These are phyloP conservation scores for Amylostereum areolatum DNA, from an alignment of 1,284 basidiomycete species.

Conservation along the genomic window DNA sequence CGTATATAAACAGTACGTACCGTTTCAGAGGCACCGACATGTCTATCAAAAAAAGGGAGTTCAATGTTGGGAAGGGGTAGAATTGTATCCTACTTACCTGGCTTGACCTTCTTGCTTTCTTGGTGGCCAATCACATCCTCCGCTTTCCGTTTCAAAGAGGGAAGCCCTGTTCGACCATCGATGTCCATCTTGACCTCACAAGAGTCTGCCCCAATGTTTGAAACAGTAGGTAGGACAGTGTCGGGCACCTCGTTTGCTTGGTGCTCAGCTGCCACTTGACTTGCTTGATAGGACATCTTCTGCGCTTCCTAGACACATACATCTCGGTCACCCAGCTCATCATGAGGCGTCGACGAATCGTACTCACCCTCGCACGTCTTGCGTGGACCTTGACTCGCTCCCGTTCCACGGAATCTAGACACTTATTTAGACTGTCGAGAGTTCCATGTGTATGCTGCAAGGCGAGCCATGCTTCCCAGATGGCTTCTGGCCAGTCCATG, in stretches of 20 bases:
- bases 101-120: conserved; percentile 51
- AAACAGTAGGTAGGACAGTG: conserved; percentile 18
- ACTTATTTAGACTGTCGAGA: conserved; percentile 62
- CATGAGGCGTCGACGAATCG: not conserved
- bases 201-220: conserved; percentile 1
- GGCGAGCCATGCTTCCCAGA: conserved; percentile 82
- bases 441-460: conserved; percentile 86
- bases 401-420: conserved; percentile 62
- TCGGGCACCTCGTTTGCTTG: conserved; percentile 31
- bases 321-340: not conserved
- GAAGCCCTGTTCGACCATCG: conserved; percentile 29
- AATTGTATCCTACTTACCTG: conserved; percentile 36
- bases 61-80: no score
- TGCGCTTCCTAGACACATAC: conserved; percentile 51
- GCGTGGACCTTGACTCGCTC: conserved; percentile 58
- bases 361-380: conserved; percentile 60
- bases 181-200: conserved; percentile 44
- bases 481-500: conserved; percentile 87
- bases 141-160: conserved; percentile 55
- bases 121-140: conserved; percentile 42
- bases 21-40: conserved; percentile 47
- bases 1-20: conserved; percentile 28
- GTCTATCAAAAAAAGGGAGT: conserved; percentile 3
- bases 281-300: conserved; percentile 44
- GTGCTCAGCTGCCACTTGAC: conserved; percentile 44